Conservation (phyloP, 1,284 basidiomycete species). For the Marasmius sp. region DNA sequence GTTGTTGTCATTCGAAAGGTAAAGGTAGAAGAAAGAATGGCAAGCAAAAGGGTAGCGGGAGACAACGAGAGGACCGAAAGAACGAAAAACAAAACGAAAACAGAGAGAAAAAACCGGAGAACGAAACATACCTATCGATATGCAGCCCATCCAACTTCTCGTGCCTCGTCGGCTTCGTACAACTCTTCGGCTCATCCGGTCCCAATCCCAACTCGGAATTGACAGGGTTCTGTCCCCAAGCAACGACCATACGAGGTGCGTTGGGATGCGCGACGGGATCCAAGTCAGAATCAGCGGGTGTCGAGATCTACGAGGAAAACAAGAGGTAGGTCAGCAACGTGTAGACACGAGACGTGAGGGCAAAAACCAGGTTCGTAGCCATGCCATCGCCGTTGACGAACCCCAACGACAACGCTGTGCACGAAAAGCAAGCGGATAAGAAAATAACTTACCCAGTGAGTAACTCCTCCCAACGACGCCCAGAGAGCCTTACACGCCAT, state of each 20-base stretch:
- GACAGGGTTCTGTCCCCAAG: slow-evolving; percentile 82
- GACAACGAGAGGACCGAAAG: not conserved
- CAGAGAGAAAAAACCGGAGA: slow-evolving; percentile 50
- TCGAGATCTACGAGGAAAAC: slow-evolving; percentile 35
- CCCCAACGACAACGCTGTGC: not conserved
- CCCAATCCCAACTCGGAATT: slow-evolving; percentile 87
- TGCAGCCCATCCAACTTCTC: slow-evolving; percentile 57
- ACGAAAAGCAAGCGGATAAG: not conserved
- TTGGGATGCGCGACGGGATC: not conserved
- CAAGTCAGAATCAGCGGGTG: slow-evolving; percentile 49
- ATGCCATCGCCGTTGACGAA: too few relatives aligned
- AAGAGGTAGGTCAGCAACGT: not conserved
- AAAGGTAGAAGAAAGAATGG: too few relatives aligned
- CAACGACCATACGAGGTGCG: slow-evolving; percentile 74
- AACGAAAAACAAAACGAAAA: not conserved
- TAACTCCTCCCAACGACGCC: slow-evolving; percentile 83
- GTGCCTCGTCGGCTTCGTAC: slow-evolving; percentile 81
- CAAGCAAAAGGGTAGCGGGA: too few relatives aligned
- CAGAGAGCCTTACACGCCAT: slow-evolving; percentile 74
- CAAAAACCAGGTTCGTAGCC: not conserved
- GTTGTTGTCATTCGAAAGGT: too few relatives aligned
- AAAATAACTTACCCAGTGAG: slow-evolving; percentile 64
- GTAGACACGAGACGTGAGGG: too few relatives aligned
- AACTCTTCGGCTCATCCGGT: slow-evolving; percentile 77
- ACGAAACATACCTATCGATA: slow-evolving; percentile 54